Base-by-base conservation (phyloP, 2,329 filamentous ascomycete genomes). In the Trichoderma sp. region DNA sequence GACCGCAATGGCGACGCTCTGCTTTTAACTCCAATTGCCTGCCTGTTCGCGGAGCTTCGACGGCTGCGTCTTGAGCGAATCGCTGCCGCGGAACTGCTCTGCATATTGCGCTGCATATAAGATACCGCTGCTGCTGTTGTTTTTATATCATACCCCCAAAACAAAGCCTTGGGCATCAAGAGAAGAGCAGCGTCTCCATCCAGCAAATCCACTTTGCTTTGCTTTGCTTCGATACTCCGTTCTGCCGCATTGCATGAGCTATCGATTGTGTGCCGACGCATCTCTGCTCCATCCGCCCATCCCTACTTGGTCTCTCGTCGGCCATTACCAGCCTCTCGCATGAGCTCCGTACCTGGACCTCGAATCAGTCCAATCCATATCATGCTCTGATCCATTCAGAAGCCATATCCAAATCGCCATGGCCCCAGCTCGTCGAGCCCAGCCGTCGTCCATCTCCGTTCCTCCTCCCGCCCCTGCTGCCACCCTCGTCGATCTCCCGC, bases 351-450 rank as follows among this genome's bases (percentile, higher is more conserved):
- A 24, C 38, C 27, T 31, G 64, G 33, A 18, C 31, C 31, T 35
- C 16, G n/a, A 68, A 18, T 35, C 33, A 16, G 59, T 50, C 45
- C 75, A 71, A 66, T 64, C 38, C 77, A 77, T 80, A 83, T 80
- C 66, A 82, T 83, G 81, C 80, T 75, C 81, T 80, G 81, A 79
- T 80, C 78, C 66, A 78, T 79, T 77, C 66, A 62, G 74, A 56
- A 53, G 63, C 35, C 38, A 73, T 53, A 38, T 31, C 41, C 56
- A 69, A 73, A 27, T 64, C 75, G 77, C 79, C 80, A 86, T 86
- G 85, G 82, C 85, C 77, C 82, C 85, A 78, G 81, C 83, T 74
- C 84, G 84, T 78, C 83, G 83, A 77, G 82, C 80, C 77, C 84
- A 84, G 77, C 83, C 82, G 74, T 82, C 85, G 9, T 81, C 84